Base-by-base conservation (phyloP, 345 rosid genomes). In the Psidium guajava region DNA sequence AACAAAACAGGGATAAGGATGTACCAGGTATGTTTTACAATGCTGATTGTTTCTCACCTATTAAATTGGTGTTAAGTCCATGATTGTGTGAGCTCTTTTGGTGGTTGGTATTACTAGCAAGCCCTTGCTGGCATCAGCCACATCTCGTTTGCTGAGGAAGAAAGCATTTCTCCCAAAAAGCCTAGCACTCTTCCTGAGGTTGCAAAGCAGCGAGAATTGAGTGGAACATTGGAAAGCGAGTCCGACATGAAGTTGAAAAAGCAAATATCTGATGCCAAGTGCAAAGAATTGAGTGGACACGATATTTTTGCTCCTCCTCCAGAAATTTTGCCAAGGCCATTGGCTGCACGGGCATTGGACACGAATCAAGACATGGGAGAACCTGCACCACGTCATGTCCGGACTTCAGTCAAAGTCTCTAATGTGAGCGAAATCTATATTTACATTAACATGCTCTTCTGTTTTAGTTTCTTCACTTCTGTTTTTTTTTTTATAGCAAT, bases 291-390 rank as follows among this genome's bases (percentile, higher is more conserved):
- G 40, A 96, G 92, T 75, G 99, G 99, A 81, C 94, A 95, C 80
- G 94, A 97, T 90, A 97, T 97, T 87, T 97, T 97, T 87, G 99
- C 99, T 2, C 95, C 98, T 40, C 99, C 98, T 61, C 99, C 98
- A 11, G 99, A 97, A 91, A 97, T 96, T 56, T 88, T 93, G 87
- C 98, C 99, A 0, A 92, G 99, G 75, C 91, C 97, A 8, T 88
- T 93, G 58, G 84, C 93, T 50, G 92, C 85, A n/a, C 94, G 98
- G 13, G 92, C 98, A 18, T 88, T 91, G 91, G 98, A 95, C 16
- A 82, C 88, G 50, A 96, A 92, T 89, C 92, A 95, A 80, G 90
- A 92, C 89, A 87, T 96, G 90, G 96, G 95, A 82, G 96, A 95
- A 86, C 87, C 91, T 42, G 87, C 90, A 83, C 85, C 90, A 58